Evolutionary conservation across 257 asterid genomes (phyloP), one percentile per base, ranked within the genome.

Genomic region (Primulina tabacum): DNA sequence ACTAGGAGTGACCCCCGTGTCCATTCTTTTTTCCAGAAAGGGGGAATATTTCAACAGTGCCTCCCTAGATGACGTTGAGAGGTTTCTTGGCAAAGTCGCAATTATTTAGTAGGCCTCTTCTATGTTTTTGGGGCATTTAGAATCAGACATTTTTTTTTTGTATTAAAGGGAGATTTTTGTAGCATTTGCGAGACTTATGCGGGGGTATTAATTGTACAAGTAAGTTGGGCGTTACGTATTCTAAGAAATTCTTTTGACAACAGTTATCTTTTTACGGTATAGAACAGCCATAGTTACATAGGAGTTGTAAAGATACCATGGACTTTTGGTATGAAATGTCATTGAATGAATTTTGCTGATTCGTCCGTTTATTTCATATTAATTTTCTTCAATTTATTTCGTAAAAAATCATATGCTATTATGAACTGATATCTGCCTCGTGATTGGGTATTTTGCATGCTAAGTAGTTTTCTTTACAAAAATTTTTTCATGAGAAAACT

Each of bases 21-120:
- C 80, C 81, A 77, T 87, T 84, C 79, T 80, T 87, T 88, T 82
- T 35, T 55, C 73, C 73, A 16, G 71, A 72, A 63, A 78, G 58
- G 57, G 35, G 55, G 14, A 65, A 32, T 43, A 34, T 62, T 66
- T 72, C 24, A 21, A 55, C 8, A 40, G 73, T 64, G 71, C 62
- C 55, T 69, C 37, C 43, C 26, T 20, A 4, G 57, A 71, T 70
- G 69, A 70, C 55, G 72, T 59, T 18, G 73, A 63, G 38, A 53
- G 33, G 16, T 24, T 40, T 52, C 68, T 38, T 59, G 55, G 70
- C 71, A 62, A 68, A 33, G 67, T 76, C 37, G 80, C 68, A 60
- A 78, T 64, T 62, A 75, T 28, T 61, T 57, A 9, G 20, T n/a
- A 33, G 65, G 69, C 12, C n/a, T 8, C 5, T 67, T 61, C 1